phyloP scores from a whole-genome alignment of 306 rosid genomes.

The Pyrus betulifolia region DNA sequence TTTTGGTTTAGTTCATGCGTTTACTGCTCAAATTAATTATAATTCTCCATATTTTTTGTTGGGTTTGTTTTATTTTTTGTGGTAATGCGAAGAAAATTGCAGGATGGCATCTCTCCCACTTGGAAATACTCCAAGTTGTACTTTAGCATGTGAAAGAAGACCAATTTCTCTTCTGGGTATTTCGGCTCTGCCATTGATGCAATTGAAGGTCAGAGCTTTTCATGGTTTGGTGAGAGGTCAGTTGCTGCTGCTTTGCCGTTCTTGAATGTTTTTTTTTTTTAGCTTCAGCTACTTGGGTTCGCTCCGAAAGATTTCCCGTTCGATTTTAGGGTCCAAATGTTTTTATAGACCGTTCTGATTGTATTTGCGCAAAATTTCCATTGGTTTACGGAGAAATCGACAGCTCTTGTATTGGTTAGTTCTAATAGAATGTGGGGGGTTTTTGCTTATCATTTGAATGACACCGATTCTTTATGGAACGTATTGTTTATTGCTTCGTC shows the following conservation, averaged over 20 bases:
- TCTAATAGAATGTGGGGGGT: background rate
- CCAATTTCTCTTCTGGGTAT: constrained; percentile 24
- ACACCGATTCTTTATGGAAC: too few species aligned
- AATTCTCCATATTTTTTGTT: background rate
- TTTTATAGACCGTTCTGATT: background rate
- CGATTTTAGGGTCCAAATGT: background rate
- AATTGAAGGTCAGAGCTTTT: constrained; percentile 19
- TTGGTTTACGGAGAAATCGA: background rate
- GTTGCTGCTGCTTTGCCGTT: constrained; percentile 3
- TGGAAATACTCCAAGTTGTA: constrained; percentile 31
- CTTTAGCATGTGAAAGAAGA: constrained; percentile 25
- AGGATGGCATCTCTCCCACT: constrained; percentile 41
- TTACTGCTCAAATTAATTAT: background rate
- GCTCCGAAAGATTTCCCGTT: background rate
- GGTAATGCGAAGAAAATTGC: constrained; percentile 10
- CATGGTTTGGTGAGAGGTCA: constrained; percentile 42
- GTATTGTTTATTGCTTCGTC: background rate
- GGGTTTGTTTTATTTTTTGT: background rate
- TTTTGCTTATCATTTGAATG: background rate
- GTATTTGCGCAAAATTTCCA: background rate
- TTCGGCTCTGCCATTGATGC: constrained; percentile 43
- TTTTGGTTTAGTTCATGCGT: background rate
- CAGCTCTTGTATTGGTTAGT: background rate
- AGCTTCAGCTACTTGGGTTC: background rate
- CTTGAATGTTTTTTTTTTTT: background rate